A percentile compares a stretch with the other conserved stretches of the same genome.
phyloP scores from a whole-genome alignment of 441 rosid species.

The Biscutella laevigata region DNA sequence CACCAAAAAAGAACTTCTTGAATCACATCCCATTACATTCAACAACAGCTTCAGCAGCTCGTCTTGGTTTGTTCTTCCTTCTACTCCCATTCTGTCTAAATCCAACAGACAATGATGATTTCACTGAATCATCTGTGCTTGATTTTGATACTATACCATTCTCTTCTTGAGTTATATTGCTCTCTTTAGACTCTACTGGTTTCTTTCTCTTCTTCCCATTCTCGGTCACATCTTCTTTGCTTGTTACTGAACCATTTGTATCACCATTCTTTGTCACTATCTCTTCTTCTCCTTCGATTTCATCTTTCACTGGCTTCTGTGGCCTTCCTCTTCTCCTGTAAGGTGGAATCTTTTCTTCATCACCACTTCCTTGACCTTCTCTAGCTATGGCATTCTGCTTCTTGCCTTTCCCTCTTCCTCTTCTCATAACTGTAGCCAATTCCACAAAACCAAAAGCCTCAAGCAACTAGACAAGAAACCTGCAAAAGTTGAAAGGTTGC shows the following conservation, averaged over 20 bases:
- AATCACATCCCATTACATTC: conserved; percentile 59
- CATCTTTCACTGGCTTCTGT: conserved; percentile 45
- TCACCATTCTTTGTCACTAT: conserved; percentile 34
- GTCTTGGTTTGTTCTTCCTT: conserved; percentile 82
- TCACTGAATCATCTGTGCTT: conserved; percentile 50
- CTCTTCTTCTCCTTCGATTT: conserved; percentile 31
- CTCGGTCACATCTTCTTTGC: conserved; percentile 31
- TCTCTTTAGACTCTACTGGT: conserved; percentile 26
- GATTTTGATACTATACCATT: conserved; percentile 40
- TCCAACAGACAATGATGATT: conserved; percentile 47
- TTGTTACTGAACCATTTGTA: conserved; percentile 29
- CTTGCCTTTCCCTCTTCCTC: conserved; percentile 70
- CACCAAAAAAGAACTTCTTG: conserved; percentile 17
- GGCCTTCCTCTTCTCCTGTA: conserved; percentile 57
- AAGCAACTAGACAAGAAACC: conserved; percentile 11
- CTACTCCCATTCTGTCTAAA: conserved; percentile 83
- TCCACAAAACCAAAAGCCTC: background rate
- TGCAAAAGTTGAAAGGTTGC: background rate
- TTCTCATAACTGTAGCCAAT: conserved; percentile 38
- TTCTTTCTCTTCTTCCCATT: conserved; percentile 50
- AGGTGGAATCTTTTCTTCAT: conserved; percentile 51
- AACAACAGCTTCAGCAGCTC: conserved; percentile 94
- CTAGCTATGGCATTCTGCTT: conserved; percentile 36
- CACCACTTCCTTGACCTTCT: conserved; percentile 46
- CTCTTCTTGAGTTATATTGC: conserved; percentile 39